A percentile compares a stretch with the other conserved stretches of the same genome.
phyloP scores from a whole-genome alignment of 1,284 basidiomycete genomes.

The Cryptococcus sp. region DNA sequence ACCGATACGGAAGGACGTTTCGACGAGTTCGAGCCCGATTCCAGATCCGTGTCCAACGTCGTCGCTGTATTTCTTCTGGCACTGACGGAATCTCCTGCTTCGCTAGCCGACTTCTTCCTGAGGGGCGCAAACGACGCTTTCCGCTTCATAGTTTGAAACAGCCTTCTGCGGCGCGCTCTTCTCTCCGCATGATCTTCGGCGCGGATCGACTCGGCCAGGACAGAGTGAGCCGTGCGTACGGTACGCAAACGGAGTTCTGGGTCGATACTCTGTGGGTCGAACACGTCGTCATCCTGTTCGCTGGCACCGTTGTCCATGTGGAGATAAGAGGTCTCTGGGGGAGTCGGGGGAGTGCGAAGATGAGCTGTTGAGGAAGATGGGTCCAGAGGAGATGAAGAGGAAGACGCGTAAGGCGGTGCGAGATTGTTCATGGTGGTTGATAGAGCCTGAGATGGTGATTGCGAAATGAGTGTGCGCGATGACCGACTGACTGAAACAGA shows the following conservation, averaged over 20 bases:
- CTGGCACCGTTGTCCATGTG: slow-evolving; percentile 9
- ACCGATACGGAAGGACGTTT: not conserved
- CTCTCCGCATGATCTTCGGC: slow-evolving; percentile 71
- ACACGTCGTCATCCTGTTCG: slow-evolving; percentile 29
- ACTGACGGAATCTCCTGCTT: slow-evolving; percentile 5
- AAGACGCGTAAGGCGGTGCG: not conserved
- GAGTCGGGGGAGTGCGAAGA: not conserved
- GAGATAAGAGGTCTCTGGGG: not conserved
- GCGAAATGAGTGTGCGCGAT: too few species aligned
- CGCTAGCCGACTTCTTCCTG: slow-evolving; percentile 8
- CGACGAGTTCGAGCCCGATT: slow-evolving; percentile 2
- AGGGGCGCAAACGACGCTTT: slow-evolving; percentile 20
- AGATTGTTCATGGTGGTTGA: not conserved
- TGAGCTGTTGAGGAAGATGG: not conserved
- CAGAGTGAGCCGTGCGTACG: slow-evolving; percentile 82
- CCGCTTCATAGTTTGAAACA: slow-evolving; percentile 60
- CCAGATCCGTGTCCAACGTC: slow-evolving; percentile 2
- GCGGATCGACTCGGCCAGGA: slow-evolving; percentile 79
- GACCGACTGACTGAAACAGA: too few species aligned
- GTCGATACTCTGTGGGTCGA: slow-evolving; percentile 63
- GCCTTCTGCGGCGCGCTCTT: slow-evolving; percentile 55
- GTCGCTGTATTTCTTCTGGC: slow-evolving; percentile 16
- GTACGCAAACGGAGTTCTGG: slow-evolving; percentile 81
- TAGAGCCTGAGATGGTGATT: too few species aligned
- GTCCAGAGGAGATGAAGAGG: not conserved